Conservation (phyloP, 2,329 filamentous ascomycete species). For the Diaporthe capsici region DNA sequence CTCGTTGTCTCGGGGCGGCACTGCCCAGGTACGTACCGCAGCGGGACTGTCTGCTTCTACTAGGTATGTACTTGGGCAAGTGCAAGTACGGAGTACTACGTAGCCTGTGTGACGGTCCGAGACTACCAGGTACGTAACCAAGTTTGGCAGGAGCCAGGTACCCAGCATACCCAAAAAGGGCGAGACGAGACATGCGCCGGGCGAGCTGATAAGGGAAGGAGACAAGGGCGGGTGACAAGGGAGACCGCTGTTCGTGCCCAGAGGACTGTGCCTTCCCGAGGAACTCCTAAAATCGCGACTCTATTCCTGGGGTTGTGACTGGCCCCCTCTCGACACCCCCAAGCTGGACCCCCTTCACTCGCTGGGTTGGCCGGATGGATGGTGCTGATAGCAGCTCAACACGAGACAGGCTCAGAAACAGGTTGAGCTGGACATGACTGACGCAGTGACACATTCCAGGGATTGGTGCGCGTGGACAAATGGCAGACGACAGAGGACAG, state of each 20-base stretch:
- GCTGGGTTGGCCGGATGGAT: conserved; percentile 16
- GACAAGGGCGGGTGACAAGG: conserved; percentile 15
- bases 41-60: too few relatives aligned
- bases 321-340: neutral
- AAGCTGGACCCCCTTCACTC: neutral
- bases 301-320: conserved; percentile 11
- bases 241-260: neutral
- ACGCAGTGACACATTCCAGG: conserved; percentile 28
- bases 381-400: conserved; percentile 24
- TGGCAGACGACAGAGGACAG: neutral
- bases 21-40: conserved; percentile 5
- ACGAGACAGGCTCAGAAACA: conserved; percentile 30
- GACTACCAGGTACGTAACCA: conserved; percentile 8
- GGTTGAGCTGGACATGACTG: conserved; percentile 28
- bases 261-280: conserved; percentile 30
- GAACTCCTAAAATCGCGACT: conserved; percentile 3
- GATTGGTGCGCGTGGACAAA: neutral
- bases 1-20: neutral
- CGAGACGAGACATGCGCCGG: conserved; percentile 21
- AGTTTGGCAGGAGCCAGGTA: neutral
- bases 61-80: too few relatives aligned
- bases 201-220: conserved; percentile 36
- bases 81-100: neutral
- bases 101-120: neutral
- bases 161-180: neutral